Conservation (phyloP, 2,329 filamentous ascomycete species). For the Aspergillus sp. region DNA sequence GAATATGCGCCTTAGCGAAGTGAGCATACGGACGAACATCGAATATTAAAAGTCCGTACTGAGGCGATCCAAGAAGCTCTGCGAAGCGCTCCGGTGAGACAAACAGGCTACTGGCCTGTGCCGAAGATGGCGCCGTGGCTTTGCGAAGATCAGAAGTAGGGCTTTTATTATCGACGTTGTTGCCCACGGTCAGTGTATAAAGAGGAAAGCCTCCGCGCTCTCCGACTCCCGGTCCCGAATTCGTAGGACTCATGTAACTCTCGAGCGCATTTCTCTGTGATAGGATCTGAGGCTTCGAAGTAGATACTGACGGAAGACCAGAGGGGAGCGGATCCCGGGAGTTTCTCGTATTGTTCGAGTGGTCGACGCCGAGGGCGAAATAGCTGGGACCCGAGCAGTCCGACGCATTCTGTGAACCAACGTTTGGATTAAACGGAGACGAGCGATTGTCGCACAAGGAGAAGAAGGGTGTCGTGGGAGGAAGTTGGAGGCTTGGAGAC, state of each 20-base stretch:
- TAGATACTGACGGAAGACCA: slow-evolving; percentile 65
- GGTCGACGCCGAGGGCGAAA: slow-evolving; percentile 72
- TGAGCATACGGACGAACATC: slow-evolving; percentile 86
- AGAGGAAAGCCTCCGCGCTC: slow-evolving; percentile 17
- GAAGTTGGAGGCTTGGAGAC: slow-evolving; percentile 18
- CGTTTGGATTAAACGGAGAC: slow-evolving; percentile 21
- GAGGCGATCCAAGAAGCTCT: slow-evolving; percentile 52
- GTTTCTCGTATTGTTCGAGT: slow-evolving; percentile 57
- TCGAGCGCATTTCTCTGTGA: slow-evolving; percentile 74
- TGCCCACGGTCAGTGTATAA: slow-evolving; percentile 17
- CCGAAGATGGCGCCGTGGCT: neutral
- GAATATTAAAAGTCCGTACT: slow-evolving; percentile 65
- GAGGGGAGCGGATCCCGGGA: slow-evolving; percentile 73
- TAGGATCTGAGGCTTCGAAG: slow-evolving; percentile 22
- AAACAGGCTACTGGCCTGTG: slow-evolving; percentile 42
- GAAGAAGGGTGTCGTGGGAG: slow-evolving; percentile 20
- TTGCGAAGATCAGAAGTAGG: neutral
- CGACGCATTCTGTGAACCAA: slow-evolving; percentile 14
- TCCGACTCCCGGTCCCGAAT: slow-evolving; percentile 17
- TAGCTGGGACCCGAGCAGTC: slow-evolving; percentile 71
- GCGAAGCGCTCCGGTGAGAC: slow-evolving; percentile 55
- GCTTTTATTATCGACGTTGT: slow-evolving; percentile 5
- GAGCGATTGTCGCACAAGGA: slow-evolving; percentile 17
- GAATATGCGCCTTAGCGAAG: slow-evolving; percentile 70
- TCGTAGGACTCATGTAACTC: slow-evolving; percentile 71